phyloP scores from a whole-genome alignment of 2,329 filamentous ascomycete species.

The Cephalotrichum gorgonifer region DNA sequence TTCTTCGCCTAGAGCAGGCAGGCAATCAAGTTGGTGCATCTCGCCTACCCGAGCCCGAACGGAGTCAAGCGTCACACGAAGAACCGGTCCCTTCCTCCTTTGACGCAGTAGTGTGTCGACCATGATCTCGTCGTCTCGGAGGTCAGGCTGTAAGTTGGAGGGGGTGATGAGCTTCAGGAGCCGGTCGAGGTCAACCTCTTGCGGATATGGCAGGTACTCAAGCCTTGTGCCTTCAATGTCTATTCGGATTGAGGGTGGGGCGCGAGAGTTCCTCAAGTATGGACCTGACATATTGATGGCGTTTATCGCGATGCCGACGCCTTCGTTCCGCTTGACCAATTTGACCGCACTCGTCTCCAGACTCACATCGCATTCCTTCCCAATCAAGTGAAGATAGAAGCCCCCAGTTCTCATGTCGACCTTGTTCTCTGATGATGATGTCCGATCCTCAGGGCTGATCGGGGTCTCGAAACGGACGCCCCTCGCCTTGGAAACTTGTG shows the following conservation, averaged over 20 bases:
- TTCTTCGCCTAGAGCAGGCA: constrained; percentile 68
- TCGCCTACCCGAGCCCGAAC: constrained; percentile 53
- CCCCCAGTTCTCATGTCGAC: constrained; percentile 69
- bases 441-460: constrained; percentile 35
- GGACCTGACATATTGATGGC: constrained; percentile 68
- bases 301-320: constrained; percentile 62
- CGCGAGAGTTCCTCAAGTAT: constrained; percentile 39
- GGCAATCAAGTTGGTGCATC: constrained; percentile 52
- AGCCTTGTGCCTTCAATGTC: constrained; percentile 57
- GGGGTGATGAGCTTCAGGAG: constrained; percentile 82
- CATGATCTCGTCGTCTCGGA: constrained; percentile 86
- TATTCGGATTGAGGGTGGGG: constrained; percentile 50
- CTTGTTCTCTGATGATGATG: constrained; percentile 47
- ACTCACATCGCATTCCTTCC: constrained; percentile 63
- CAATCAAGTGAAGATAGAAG: constrained; percentile 63
- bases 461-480: constrained; percentile 50
- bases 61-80: constrained; percentile 58
- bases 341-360: constrained; percentile 77
- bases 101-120: constrained; percentile 84
- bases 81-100: constrained; percentile 72
- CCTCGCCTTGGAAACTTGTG: constrained; percentile 31
- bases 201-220: constrained; percentile 63
- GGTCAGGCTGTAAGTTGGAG: constrained; percentile 77
- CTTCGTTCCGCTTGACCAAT: constrained; percentile 62
- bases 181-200: constrained; percentile 69